A percentile compares a stretch with the other conserved stretches of the same genome.
Evolutionary conservation across 495 filamentous ascomycete species (phyloP).

Genomic region (Acidomyces sp.): DNA sequence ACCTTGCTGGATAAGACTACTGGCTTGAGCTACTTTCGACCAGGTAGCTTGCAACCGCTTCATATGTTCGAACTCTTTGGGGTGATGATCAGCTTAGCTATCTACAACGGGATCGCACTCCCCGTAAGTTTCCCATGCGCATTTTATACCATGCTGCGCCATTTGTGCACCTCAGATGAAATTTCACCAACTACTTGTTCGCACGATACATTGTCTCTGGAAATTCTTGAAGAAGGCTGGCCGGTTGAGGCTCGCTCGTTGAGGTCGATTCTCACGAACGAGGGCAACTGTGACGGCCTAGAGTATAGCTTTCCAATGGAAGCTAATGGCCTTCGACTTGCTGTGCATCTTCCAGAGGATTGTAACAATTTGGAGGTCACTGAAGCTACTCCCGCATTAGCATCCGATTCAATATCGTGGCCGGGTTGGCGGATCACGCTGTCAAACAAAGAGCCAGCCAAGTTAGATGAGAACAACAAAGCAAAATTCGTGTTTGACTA

Average conservation of each 20-base stretch:
- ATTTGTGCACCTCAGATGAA: conserved; percentile 23
- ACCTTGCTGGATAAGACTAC: conserved; percentile 59
- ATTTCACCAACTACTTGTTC: not conserved
- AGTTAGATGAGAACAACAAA: conserved; percentile 67
- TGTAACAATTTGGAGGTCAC: not conserved
- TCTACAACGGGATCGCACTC: conserved; percentile 86
- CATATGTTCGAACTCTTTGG: conserved; percentile 89
- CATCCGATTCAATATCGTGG: not conserved
- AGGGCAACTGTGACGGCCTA: not conserved
- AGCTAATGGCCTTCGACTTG: conserved; percentile 17
- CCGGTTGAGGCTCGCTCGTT: conserved; percentile 55
- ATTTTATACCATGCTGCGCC: conserved; percentile 71
- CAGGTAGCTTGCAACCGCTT: conserved; percentile 61
- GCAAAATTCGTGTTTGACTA: conserved; percentile 74
- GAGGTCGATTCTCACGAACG: not conserved
- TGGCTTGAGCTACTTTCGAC: conserved; percentile 75
- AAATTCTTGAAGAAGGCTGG: conserved; percentile 81
- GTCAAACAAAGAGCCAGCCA: conserved; percentile 35
- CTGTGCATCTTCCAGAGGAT: not conserved
- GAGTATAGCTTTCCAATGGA: conserved; percentile 11
- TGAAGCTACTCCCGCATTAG: not conserved
- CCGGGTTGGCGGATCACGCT: conserved; percentile 5
- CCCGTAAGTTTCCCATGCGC: conserved; percentile 76
- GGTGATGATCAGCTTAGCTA: conserved; percentile 72
- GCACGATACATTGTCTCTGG: conserved; percentile 58